Conservation (phyloP, 2,329 filamentous ascomycete species). For the Xylariaceae sp. region DNA sequence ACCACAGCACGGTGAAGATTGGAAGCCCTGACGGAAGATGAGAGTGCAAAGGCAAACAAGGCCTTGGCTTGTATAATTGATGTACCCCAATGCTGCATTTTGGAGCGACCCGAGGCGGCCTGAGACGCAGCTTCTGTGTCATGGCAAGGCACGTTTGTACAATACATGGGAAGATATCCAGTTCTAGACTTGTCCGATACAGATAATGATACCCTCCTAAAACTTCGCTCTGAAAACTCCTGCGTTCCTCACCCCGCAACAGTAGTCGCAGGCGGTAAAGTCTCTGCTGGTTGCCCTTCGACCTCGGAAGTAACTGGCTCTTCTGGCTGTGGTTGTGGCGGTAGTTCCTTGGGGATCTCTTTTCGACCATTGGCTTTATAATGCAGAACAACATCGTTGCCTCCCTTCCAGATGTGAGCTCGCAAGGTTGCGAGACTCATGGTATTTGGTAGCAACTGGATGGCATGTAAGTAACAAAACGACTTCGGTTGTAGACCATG, state of each 20-base stretch:
- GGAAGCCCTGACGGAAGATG: no score
- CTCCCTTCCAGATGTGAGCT: conserved; percentile 89
- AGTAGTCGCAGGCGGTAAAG: conserved; percentile 9
- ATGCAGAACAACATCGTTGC: conserved; percentile 84
- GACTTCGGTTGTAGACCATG: not conserved
- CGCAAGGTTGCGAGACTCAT: conserved; percentile 95
- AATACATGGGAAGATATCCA: conserved; percentile 7
- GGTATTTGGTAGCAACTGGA: conserved; percentile 63
- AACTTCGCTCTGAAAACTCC: not conserved
- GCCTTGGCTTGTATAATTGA: no score
- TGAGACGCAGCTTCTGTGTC: no score
- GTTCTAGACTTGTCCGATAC: conserved; percentile 11
- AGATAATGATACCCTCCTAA: conserved; percentile 24
- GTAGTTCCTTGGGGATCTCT: conserved; percentile 41
- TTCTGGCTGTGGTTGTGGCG: conserved; percentile 15
- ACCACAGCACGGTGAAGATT: no score
- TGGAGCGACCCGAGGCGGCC: conserved; percentile 7
- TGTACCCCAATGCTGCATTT: conserved; percentile 1
- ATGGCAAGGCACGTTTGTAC: conserved; percentile 7
- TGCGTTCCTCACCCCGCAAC: conserved; percentile 7
- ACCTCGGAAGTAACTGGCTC: conserved; percentile 11
- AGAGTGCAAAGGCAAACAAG: no score
- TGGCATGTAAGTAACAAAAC: conserved; percentile 16
- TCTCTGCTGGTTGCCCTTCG: conserved; percentile 4
- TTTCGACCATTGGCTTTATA: conserved; percentile 93